Conservation (phyloP, 306 rosid species). For the Medicago arabica region DNA sequence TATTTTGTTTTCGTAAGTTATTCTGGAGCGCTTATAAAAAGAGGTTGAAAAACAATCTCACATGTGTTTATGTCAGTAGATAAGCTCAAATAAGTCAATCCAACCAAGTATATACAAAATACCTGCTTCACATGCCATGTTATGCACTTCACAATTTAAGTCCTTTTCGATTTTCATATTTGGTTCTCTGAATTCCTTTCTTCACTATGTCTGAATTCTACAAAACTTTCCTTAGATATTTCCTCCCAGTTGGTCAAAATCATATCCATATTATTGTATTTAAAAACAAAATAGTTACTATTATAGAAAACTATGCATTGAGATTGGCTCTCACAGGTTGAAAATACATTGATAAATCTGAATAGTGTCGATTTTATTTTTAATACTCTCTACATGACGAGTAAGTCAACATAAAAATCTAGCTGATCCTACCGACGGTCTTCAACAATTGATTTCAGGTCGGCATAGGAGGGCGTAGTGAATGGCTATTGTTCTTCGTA, state of each 20-base stretch:
- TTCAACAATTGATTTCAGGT: slow-evolving; percentile 29
- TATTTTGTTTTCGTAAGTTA: too few relatives aligned
- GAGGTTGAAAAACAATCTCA: too few relatives aligned
- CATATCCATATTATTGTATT: slow-evolving; percentile 20
- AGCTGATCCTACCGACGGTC: slow-evolving; percentile 32
- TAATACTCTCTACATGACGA: slow-evolving; percentile 11
- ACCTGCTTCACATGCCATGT: too few relatives aligned
- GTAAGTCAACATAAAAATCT: slow-evolving; percentile 42
- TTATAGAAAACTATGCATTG: slow-evolving; percentile 22
- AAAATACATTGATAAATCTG: slow-evolving; percentile 17
- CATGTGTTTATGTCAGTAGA: too few relatives aligned
- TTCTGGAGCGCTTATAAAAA: too few relatives aligned
- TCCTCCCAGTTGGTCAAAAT: slow-evolving; percentile 34
- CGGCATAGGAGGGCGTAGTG: slow-evolving; percentile 41
- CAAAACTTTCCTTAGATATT: neutral
- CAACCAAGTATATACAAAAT: too few relatives aligned
- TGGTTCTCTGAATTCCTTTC: too few relatives aligned
- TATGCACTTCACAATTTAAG: neutral
- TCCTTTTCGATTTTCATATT: neutral
- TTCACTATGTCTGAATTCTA: neutral
- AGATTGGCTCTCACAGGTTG: slow-evolving; percentile 12
- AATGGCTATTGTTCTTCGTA: slow-evolving; percentile 10
- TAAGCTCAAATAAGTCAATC: too few relatives aligned
- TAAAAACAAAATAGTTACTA: neutral
- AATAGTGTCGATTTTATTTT: slow-evolving; percentile 17